phyloP scores from a whole-genome alignment of 768 basidiomycete genomes.

The Boletus rubropictus region DNA sequence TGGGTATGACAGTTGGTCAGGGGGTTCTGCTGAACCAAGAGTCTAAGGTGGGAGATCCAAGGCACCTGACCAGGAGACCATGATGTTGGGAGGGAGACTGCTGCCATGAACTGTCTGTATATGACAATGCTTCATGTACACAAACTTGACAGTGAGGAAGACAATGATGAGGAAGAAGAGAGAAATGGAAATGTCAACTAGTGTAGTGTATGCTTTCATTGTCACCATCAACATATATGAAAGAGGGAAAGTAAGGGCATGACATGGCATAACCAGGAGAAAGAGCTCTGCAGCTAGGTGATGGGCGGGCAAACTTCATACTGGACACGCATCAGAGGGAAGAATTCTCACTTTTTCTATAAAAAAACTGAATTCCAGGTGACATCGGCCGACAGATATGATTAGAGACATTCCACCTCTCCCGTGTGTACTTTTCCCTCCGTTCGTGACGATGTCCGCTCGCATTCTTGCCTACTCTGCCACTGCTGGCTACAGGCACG shows the following conservation, averaged over 20 bases:
- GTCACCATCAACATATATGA: conserved; percentile 1
- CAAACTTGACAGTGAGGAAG: conserved; percentile 20
- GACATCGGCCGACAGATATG: background rate
- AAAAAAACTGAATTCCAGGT: conserved; percentile 22
- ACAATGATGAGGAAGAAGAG: conserved; percentile 14
- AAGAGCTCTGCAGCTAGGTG: background rate
- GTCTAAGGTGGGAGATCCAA: conserved; percentile 32
- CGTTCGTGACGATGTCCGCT: conserved; percentile 19
- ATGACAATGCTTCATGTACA: conserved; percentile 29
- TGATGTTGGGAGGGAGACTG: no score
- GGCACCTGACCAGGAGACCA: conserved; percentile 25
- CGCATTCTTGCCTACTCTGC: conserved; percentile 56
- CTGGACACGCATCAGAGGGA: background rate
- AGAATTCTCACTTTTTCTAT: conserved; percentile 1
- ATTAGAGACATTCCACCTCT: background rate
- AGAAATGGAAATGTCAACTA: conserved; percentile 11
- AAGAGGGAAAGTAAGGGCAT: conserved; percentile 13
- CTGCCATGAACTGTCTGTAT: conserved; percentile 23
- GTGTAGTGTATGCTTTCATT: conserved; percentile 5
- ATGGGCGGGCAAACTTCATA: background rate
- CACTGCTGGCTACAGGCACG: conserved; percentile 61
- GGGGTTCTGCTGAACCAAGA: background rate
- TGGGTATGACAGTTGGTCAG: background rate
- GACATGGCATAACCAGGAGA: background rate
- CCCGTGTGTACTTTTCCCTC: background rate